These are phyloP conservation scores for Mollisia scopiformis DNA, from an alignment of 2,329 filamentous ascomycete genomes.

Conservation along the genomic window DNA sequence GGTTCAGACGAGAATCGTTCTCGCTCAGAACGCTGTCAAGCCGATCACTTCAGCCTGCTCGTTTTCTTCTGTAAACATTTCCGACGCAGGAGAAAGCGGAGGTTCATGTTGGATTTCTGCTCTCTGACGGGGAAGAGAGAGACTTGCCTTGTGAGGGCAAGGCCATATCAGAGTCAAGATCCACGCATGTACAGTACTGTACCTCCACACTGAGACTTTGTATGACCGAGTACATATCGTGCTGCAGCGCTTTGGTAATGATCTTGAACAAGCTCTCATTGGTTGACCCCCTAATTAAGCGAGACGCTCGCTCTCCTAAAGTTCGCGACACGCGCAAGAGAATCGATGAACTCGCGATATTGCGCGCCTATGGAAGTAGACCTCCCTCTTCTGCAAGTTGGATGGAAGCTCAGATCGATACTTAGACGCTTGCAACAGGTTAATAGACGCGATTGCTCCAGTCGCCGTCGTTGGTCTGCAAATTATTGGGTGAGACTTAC, in stretches of 20 bases:
- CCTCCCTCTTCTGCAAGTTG: background rate
- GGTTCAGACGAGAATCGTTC: background rate
- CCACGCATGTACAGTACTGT: background rate
- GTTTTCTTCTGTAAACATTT: background rate
- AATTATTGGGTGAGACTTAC: background rate
- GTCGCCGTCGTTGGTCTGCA: background rate
- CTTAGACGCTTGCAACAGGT: constrained; percentile 3
- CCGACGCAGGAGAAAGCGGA: background rate
- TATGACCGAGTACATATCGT: constrained; percentile 1
- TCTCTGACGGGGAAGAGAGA: background rate
- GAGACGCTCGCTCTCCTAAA: background rate
- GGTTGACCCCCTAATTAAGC: background rate
- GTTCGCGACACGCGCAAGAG: background rate
- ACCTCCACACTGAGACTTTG: background rate
- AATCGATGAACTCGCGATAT: background rate
- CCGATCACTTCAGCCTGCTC: background rate
- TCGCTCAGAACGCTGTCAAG: background rate
- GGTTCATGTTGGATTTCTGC: background rate
- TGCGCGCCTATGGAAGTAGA: background rate
- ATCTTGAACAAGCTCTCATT: background rate
- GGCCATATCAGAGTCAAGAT: background rate
- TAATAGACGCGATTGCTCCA: constrained; percentile 3
- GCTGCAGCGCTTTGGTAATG: background rate
- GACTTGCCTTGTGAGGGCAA: background rate
- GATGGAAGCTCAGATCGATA: background rate